Evolutionary conservation across 129 eudicot genomes (phyloP), one percentile per base, ranked within the genome.

Genomic region (Lonicera japonica): DNA sequence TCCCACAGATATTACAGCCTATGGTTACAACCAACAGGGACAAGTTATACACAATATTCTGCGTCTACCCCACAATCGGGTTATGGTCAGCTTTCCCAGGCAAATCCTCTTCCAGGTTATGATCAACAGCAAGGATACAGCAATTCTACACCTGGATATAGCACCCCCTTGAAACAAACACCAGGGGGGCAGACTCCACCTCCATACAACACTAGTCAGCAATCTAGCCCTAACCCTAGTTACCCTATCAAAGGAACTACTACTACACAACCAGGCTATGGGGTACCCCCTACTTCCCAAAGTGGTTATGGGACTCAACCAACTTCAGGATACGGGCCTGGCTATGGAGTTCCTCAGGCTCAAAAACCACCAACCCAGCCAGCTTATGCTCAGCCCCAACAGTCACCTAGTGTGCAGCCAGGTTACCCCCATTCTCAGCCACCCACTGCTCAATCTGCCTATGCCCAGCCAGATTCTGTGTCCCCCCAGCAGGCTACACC

Each of bases 371-470:
- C 68, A 1, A 69, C 75, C 29, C 88, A 75, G 34, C 47, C 86
- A 46, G 74, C 88, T 11, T 87, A 87, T 18, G 95, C 90, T 29
- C 97, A 79, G 73, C 94, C 86, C 38, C 95, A 86, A 12, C 97
- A 81, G 72, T 86, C 97, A 0, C 95, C 97, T 11, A 80, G 79
- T 63, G 83, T 78, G 52, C 90, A 78, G 89, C n/a, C 86, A 90
- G 78, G 78, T n/a, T 70, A 80, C 59, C 58, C 80, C 25, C 76
- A 65, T 36, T 22, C 82, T 51, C 85, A 82, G 60, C 69, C 74
- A 13, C 63, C 82, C 60, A 48, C 75, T 41, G 66, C 69, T 16
- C 88, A 73, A 61, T 24, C 80, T 18, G 78, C 83, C 23, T 87
- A 82, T 65, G 82, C 72, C 40, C 90, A 77, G 6, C n/a, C n/a